phyloP scores from a whole-genome alignment of 1,284 basidiomycete genomes.

The Ganoderma meredithae region DNA sequence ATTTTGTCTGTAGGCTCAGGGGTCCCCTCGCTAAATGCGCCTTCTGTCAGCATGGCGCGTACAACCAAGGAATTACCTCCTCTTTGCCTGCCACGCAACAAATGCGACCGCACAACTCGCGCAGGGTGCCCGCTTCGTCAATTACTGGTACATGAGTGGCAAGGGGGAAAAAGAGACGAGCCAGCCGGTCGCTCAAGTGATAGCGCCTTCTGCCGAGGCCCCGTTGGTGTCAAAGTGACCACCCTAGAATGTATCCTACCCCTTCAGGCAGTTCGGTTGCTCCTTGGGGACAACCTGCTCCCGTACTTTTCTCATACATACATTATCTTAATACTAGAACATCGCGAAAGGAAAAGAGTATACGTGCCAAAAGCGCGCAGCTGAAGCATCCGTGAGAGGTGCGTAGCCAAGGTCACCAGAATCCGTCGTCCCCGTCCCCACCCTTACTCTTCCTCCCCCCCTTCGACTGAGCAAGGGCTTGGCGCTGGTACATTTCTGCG shows the following conservation, averaged over 20 bases:
- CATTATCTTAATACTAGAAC: conserved; percentile 26
- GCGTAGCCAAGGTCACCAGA: conserved; percentile 68
- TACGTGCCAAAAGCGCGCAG: not conserved
- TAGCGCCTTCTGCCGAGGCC: conserved; percentile 50
- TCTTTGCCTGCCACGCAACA: conserved; percentile 92
- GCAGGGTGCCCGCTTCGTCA: conserved; percentile 86
- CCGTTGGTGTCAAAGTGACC: conserved; percentile 40
- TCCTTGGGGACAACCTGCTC: conserved; percentile 14
- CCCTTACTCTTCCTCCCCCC: conserved; percentile 76
- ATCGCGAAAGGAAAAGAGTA: conserved; percentile 13
- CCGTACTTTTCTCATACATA: conserved; percentile 20
- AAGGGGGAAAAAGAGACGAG: conserved; percentile 64
- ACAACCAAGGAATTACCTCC: conserved; percentile 92
- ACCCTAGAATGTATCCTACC: conserved; percentile 11
- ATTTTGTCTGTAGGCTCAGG: not conserved
- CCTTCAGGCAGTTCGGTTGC: conserved; percentile 12
- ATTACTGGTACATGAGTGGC: conserved; percentile 89
- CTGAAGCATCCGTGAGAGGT: not conserved
- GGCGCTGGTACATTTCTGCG: conserved; percentile 94
- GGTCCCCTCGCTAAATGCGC: conserved; percentile 30
- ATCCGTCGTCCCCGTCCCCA: conserved; percentile 81
- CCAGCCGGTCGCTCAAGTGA: conserved; percentile 37
- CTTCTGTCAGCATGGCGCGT: conserved; percentile 85
- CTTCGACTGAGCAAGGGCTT: conserved; percentile 79
- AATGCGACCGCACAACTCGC: conserved; percentile 88